These are phyloP conservation scores for Amauroascus niger DNA, from an alignment of 2,329 filamentous ascomycete species.

Conservation along the genomic window DNA sequence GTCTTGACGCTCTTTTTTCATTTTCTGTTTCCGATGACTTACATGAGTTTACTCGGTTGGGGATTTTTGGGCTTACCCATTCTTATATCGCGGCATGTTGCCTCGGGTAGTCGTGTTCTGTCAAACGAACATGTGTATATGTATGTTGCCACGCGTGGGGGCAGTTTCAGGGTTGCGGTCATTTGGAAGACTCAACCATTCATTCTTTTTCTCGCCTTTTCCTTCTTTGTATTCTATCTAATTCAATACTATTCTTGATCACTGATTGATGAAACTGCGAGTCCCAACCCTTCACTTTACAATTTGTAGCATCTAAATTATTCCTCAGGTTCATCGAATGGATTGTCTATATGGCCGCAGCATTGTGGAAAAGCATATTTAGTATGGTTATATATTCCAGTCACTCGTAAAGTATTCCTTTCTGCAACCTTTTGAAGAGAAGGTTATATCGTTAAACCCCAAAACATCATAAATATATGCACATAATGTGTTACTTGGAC, in stretches of 20 bases:
- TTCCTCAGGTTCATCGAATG: too few species aligned
- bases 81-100: neutral
- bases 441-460: neutral
- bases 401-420: neutral
- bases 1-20: neutral
- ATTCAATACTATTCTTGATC: conserved; percentile 6
- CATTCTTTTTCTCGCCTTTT: conserved; percentile 6
- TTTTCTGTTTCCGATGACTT: neutral
- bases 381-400: neutral
- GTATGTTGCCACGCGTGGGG: neutral
- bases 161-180: neutral
- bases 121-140: neutral
- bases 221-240: conserved; percentile 6
- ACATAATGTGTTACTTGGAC: neutral
- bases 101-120: neutral
- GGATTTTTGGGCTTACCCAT: neutral
- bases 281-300: neutral
- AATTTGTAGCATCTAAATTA: too few species aligned
- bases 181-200: neutral
- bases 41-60: neutral
- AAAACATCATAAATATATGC: neutral
- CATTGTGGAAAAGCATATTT: too few species aligned
- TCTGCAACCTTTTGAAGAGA: neutral
- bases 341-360: too few species aligned
- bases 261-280: neutral